Evolutionary conservation across 176 grass and related monocot genomes (phyloP).

Genomic region (maize (Zea mays)): Zm-B73-REFERENCE-NAM-5.0 NC_050100.1:174875001-174875500

Average conservation of each 20-base stretch:
- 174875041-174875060: not conserved
- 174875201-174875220: not conserved
- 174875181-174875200: not conserved
- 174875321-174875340: not conserved
- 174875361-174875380: not conserved
- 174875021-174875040: not conserved
- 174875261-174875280: not conserved
- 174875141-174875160: not conserved
- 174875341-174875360: not conserved
- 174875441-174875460: slow-evolving; percentile 57
- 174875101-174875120: not conserved
- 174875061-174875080: not conserved
- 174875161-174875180: not conserved
- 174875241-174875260: not conserved
- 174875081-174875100: not conserved
- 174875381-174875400: slow-evolving; percentile 35
- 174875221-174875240: not conserved
- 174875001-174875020: slow-evolving; percentile 19
- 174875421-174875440: slow-evolving; percentile 53
- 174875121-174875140: not conserved
- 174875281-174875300: not conserved
- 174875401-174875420: slow-evolving; percentile 55
- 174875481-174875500: slow-evolving; percentile 45
- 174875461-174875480: slow-evolving; percentile 57
- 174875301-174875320: slow-evolving; percentile 7